Base-by-base conservation (phyloP, 768 basidiomycete species). In the Hygrophorus pudorinus region DNA sequence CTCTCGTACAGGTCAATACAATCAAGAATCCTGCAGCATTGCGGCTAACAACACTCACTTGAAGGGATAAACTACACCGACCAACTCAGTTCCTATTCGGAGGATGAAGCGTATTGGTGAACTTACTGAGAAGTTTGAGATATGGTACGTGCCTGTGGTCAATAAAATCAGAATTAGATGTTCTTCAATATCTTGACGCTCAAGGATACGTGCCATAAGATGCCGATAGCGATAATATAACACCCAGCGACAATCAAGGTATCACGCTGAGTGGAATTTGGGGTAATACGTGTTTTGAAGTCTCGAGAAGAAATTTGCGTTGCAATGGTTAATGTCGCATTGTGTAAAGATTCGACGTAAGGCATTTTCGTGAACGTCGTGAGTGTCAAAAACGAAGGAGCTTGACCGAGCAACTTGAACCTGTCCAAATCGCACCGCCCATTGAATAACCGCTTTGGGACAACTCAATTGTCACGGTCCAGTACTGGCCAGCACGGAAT, bases 181-280 rank as follows among this genome's bases (percentile, higher is more conserved):
- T 20, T 38, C 7, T 9, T 37, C 14, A 32, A 36, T 7, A 24
- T 13, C 33, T 38, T 8, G 29, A 41, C 34, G 41, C 42, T 44
- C 41, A 50, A 48, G 17, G 34, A 35, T 9, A 57, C 78, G 50
- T 56, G 83, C 87, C 88, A 91, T 49, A 91, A 62, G 42, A 91
- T 78, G n/a, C 68, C 82, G 58, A 90, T 91, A 3, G 63, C 72
- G 17, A 89, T 20, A 44, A 89, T 65, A 61, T 90, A 91, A 24
- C 69, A 70, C 8, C 76, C 85, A 5, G 86, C 88, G 24, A 88
- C 81, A 44, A 91, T 88, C 38, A 91, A 64, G 1, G 88, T 91
- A 11, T 67, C 78, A 51, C 69, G 66, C 58, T 90, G 87, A 6
- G 87, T 89, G 8, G 63, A 66, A 49, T 76, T 85, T 1, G 86